These are phyloP conservation scores for Salvia rosmarinus DNA, from an alignment of 257 asterid species.

Conservation along the genomic window DNA sequence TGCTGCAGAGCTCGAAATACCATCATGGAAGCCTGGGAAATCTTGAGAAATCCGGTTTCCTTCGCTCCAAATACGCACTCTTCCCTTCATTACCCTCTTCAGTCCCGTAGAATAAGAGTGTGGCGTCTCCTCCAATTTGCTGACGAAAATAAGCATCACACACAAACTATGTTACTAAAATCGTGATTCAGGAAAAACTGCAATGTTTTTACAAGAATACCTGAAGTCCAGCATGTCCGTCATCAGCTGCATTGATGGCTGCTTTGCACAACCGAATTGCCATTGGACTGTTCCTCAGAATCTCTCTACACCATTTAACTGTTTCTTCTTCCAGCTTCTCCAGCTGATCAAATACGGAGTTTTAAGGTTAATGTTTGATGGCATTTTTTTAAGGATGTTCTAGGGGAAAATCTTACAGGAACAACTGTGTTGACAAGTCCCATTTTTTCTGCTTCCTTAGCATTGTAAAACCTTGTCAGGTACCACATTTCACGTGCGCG, in stretches of 20 bases:
- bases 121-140: constrained; percentile 93
- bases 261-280: constrained; percentile 84
- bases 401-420: constrained; percentile 57
- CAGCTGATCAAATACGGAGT: constrained; percentile 39
- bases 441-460: constrained; percentile 90
- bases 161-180: background rate
- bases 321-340: constrained; percentile 88
- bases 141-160: constrained; percentile 21
- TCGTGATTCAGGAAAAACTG: background rate
- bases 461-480: constrained; percentile 78
- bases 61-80: constrained; percentile 62
- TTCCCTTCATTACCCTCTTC: constrained; percentile 95
- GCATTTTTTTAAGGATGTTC: background rate
- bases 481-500: constrained; percentile 95
- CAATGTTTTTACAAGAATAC: constrained; percentile 31
- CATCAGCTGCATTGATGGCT: constrained; percentile 91
- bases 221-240: constrained; percentile 98
- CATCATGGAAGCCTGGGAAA: constrained; percentile 75
- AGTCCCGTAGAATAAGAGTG: constrained; percentile 85
- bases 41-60: constrained; percentile 83
- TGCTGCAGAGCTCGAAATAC: background rate
- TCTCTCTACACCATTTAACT: constrained; percentile 89
- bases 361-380: background rate
- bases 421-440: constrained; percentile 92
- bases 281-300: constrained; percentile 86